Evolutionary conservation across 208 protist genomes (phyloP).

Genomic region (Leishmania guyanensis): DNA sequence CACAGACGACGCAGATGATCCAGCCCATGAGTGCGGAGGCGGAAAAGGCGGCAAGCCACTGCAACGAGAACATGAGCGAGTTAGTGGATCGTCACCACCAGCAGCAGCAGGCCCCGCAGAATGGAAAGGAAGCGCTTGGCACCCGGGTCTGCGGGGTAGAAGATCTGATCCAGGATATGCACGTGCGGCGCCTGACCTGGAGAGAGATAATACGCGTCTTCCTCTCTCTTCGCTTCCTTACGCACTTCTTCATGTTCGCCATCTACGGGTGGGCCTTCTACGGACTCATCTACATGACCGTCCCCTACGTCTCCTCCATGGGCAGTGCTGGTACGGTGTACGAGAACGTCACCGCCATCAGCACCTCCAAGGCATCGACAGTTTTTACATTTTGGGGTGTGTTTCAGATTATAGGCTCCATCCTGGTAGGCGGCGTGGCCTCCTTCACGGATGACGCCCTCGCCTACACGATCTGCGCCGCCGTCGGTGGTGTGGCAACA

Average conservation of each 20-base stretch:
- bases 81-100: background rate
- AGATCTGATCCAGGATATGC: slow-evolving; percentile 35
- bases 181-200: slow-evolving; percentile 36
- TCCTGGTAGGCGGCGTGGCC: slow-evolving; percentile 62
- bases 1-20: background rate
- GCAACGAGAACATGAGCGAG: background rate
- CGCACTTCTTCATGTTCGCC: slow-evolving; percentile 79
- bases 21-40: background rate
- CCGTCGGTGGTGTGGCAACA: slow-evolving; percentile 44
- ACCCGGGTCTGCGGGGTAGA: background rate
- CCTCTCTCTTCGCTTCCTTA: slow-evolving; percentile 56
- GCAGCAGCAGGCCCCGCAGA: background rate
- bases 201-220: slow-evolving; percentile 54
- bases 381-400: slow-evolving; percentile 81
- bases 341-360: slow-evolving; percentile 43
- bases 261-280: slow-evolving; percentile 85
- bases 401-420: slow-evolving; percentile 74
- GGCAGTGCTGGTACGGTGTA: slow-evolving; percentile 70
- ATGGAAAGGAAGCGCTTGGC: background rate
- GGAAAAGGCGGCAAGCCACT: background rate
- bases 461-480: slow-evolving; percentile 58
- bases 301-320: slow-evolving; percentile 85
- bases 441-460: slow-evolving; percentile 59
- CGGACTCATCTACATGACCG: slow-evolving; percentile 71
- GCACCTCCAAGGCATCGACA: slow-evolving; percentile 61